These are phyloP conservation scores for Tetradesmus lagerheimii DNA, from an alignment of 139 green algal species.

Conservation along the genomic window DNA sequence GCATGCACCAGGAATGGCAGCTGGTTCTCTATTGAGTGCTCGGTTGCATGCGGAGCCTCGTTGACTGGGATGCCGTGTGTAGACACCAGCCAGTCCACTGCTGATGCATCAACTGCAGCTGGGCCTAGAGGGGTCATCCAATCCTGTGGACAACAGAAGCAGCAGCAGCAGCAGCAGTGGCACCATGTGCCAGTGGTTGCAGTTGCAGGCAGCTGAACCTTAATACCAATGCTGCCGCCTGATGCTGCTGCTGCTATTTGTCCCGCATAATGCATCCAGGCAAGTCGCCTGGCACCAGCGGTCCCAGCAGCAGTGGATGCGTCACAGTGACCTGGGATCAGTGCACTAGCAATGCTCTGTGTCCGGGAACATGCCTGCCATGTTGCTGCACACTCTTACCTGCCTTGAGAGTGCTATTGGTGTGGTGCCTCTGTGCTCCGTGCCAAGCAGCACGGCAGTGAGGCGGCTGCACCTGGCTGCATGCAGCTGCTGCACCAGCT, in stretches of 20 bases:
- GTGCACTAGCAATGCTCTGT: not conserved
- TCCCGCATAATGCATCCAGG: no score
- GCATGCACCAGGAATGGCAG: slow-evolving; percentile 50
- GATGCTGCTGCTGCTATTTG: no score
- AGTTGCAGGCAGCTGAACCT: not conserved
- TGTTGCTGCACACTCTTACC: not conserved
- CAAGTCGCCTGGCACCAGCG: no score
- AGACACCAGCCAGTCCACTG: slow-evolving; percentile 15
- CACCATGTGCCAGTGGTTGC: not conserved
- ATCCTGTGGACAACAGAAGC: slow-evolving; percentile 13
- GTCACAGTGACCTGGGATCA: no score
- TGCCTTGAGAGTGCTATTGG: slow-evolving; percentile 31
- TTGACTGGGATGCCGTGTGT: slow-evolving; percentile 6
- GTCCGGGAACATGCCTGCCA: not conserved
- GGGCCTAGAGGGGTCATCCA: slow-evolving; percentile 32
- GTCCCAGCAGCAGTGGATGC: no score
- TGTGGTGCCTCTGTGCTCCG: slow-evolving; percentile 38
- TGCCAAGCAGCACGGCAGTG: slow-evolving; percentile 40
- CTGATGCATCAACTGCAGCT: not conserved
- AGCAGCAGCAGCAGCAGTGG: not conserved
- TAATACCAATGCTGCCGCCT: no score
- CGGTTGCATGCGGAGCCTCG: slow-evolving; percentile 17
- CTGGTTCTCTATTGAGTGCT: slow-evolving; percentile 56
- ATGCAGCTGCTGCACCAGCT: not conserved
- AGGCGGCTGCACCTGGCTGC: not conserved